Evolutionary conservation across 495 filamentous ascomycete species (phyloP), one percentile per base, ranked within the genome.

Genomic region (Talaromyces borbonicus): DNA sequence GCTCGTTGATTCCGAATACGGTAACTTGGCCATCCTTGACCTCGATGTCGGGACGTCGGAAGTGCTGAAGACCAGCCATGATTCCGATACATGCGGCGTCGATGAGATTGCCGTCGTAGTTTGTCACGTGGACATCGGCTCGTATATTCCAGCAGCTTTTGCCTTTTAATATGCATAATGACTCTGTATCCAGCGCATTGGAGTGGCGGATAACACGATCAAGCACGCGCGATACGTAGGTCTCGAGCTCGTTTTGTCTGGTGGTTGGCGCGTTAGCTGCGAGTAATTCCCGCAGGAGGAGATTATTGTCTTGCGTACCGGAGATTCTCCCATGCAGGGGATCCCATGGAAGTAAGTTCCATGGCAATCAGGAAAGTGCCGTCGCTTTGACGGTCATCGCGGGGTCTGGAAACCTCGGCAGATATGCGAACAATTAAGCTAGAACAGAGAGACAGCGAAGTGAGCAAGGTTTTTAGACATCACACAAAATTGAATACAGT

Each of bases 141-240:
- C 87, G 84, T 42, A 98, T 73, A 38, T 76, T 78, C 85, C 92
- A 98, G 66, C 84, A 88, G 62, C 90, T 93, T 44, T 83, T 71
- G 11, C 87, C 88, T 19, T 92, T 88, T 18, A 97, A 64, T 11
- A 98, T 85, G 60, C 92, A 98, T 23, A 98, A 77, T 1, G 88
- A 93, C 67, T 98, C 92, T 22, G 88, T 95, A 58, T 95, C 89
- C 19, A 98, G 74, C 8, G 92, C 92, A 49, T 79, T 79, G 5
- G 88, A 94, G 37, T 90, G 86, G 22, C 93, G 90, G 49, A 98
- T 79, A 12, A 93, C 81, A 54, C 93, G 89, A 63, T 98, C 92
- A 27, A 98, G 82, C 39, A 90, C 72, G 29, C 89, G 81, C 8
- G 90, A 85, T 33, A 95, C 79, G 44, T 92, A 75, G 1, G 85